These are phyloP conservation scores for Viola odorata DNA, from an alignment of 345 rosid genomes.

Conservation along the genomic window DNA sequence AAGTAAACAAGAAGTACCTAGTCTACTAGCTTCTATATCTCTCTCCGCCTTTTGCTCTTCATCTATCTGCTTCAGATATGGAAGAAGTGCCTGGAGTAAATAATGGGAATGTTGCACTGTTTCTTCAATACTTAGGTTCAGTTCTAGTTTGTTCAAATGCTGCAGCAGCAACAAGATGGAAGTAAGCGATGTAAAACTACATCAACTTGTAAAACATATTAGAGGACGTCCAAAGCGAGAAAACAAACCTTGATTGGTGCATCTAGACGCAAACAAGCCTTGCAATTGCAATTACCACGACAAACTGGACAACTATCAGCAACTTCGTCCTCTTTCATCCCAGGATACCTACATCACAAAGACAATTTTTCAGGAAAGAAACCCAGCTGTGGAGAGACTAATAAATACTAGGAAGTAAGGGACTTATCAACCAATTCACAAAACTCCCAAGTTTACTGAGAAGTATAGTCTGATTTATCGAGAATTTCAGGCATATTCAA, in stretches of 20 bases:
- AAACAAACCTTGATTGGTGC: not conserved
- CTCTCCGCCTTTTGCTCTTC: conserved; percentile 44
- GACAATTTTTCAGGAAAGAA: too few relatives aligned
- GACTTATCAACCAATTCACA: too few relatives aligned
- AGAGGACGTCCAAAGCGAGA: too few relatives aligned
- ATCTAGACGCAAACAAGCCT: conserved; percentile 17
- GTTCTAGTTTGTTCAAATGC: not conserved
- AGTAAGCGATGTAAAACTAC: too few relatives aligned
- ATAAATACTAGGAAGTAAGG: too few relatives aligned
- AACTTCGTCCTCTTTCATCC: conserved; percentile 13
- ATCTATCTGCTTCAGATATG: conserved; percentile 41
- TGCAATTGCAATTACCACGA: conserved; percentile 17
- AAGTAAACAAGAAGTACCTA: conserved; percentile 28
- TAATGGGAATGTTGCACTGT: conserved; percentile 22
- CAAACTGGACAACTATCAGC: conserved; percentile 22
- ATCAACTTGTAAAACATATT: too few relatives aligned
- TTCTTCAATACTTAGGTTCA: conserved; percentile 16
- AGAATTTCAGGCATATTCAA: too few relatives aligned
- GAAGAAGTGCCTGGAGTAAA: conserved; percentile 39
- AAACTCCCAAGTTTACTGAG: too few relatives aligned
- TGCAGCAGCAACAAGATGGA: too few relatives aligned
- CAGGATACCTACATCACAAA: conserved; percentile 20
- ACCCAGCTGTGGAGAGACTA: too few relatives aligned
- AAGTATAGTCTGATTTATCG: too few relatives aligned
- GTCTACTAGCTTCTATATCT: conserved; percentile 39